These are phyloP conservation scores for Penicillium subrubescens DNA, from an alignment of 495 filamentous ascomycete genomes.

Conservation along the genomic window DNA sequence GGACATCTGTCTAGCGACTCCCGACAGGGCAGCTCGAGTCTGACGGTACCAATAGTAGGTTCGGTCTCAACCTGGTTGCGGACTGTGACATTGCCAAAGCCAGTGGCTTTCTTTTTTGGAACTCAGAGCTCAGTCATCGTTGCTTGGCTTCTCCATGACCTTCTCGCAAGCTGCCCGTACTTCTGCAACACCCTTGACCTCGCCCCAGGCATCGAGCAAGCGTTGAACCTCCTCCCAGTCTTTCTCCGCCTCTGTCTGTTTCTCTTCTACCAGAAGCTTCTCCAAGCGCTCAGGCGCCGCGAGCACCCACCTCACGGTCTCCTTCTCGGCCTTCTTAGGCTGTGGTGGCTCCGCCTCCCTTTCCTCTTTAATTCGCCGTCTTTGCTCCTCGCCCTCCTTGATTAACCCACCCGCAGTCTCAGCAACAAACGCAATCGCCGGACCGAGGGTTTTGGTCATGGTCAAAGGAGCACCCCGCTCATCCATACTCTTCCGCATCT, in stretches of 20 bases:
- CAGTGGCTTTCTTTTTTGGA: background rate
- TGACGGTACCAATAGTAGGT: background rate
- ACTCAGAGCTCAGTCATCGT: slow-evolving; percentile 31
- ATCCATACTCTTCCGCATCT: slow-evolving; percentile 56
- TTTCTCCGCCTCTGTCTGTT: slow-evolving; percentile 55
- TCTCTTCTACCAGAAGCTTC: slow-evolving; percentile 51
- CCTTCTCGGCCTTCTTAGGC: slow-evolving; percentile 55
- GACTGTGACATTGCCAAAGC: background rate
- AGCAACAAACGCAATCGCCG: slow-evolving; percentile 79
- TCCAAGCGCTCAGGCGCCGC: slow-evolving; percentile 55
- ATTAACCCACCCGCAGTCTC: slow-evolving; percentile 71
- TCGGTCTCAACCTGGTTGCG: background rate
- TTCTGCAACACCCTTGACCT: slow-evolving; percentile 62
- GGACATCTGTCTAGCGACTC: background rate
- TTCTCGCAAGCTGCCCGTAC: slow-evolving; percentile 61
- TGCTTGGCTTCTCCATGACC: slow-evolving; percentile 44
- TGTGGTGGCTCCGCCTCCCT: slow-evolving; percentile 34
- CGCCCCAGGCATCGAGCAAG: slow-evolving; percentile 56
- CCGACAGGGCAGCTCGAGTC: background rate
- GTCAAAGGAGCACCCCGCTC: slow-evolving; percentile 49
- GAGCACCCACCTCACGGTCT: slow-evolving; percentile 74
- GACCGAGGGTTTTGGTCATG: slow-evolving; percentile 65
- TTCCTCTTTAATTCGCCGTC: slow-evolving; percentile 38
- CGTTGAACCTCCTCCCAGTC: slow-evolving; percentile 57
- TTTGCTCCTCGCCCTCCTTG: slow-evolving; percentile 48